Conservation (phyloP, 2,329 filamentous ascomycete genomes). For the Didymella segeticola region DNA sequence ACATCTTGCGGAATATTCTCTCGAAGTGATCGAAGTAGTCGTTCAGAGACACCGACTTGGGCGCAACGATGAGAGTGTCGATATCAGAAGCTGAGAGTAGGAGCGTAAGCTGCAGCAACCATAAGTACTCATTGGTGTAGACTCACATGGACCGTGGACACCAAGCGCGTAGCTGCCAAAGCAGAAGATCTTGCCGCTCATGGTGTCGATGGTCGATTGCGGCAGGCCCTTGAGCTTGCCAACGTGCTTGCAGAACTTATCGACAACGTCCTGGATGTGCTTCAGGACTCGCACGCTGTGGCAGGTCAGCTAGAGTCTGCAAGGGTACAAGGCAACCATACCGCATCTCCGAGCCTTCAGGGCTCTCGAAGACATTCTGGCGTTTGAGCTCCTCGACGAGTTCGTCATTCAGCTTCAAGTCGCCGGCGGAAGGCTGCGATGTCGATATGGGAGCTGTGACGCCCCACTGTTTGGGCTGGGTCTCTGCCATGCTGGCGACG, state of each 20-base stretch:
- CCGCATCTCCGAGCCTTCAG: slow-evolving; percentile 84
- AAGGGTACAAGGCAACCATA: slow-evolving; percentile 44
- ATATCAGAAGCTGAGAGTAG: slow-evolving; percentile 84
- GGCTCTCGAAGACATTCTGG: slow-evolving; percentile 90
- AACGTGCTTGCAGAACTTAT: slow-evolving; percentile 86
- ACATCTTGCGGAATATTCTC: slow-evolving; percentile 76
- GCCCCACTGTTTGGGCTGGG: slow-evolving; percentile 61
- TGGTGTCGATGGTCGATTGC: slow-evolving; percentile 77
- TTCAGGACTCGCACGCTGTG: slow-evolving; percentile 74
- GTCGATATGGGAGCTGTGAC: slow-evolving; percentile 85
- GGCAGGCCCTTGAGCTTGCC: slow-evolving; percentile 76
- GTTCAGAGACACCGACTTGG: slow-evolving; percentile 84
- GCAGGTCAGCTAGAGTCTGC: slow-evolving; percentile 12
- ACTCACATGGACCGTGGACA: slow-evolving; percentile 79
- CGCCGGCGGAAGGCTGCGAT: slow-evolving; percentile 75
- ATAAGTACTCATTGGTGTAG: not conserved
- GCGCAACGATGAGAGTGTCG: slow-evolving; percentile 90
- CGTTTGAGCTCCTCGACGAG: slow-evolving; percentile 83
- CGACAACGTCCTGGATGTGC: slow-evolving; percentile 78
- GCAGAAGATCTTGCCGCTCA: slow-evolving; percentile 91
- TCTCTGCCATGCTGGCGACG: slow-evolving; percentile 40
- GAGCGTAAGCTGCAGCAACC: slow-evolving; percentile 3
- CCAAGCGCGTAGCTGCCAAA: slow-evolving; percentile 96
- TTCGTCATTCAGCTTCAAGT: slow-evolving; percentile 77
- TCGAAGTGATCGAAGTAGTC: slow-evolving; percentile 95